These are phyloP conservation scores for Microdochium trichocladiopsis DNA, from an alignment of 2,329 filamentous ascomycete species.

Conservation along the genomic window DNA sequence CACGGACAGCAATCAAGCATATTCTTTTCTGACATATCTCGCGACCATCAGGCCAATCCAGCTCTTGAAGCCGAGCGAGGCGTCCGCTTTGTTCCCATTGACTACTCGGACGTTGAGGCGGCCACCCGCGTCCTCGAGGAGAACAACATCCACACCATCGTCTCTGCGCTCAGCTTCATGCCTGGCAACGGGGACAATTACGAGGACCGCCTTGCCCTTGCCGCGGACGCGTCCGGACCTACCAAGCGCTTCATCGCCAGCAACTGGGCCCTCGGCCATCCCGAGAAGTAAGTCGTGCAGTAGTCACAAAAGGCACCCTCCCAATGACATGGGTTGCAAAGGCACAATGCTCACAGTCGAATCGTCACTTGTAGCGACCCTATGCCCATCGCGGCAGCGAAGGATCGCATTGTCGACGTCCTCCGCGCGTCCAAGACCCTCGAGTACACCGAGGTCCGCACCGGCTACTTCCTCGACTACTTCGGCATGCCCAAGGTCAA, in stretches of 20 bases:
- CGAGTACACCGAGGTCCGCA: slow-evolving; percentile 28
- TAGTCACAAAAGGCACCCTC: background rate
- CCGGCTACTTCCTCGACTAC: slow-evolving; percentile 39
- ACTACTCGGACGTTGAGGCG: background rate
- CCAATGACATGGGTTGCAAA: slow-evolving; percentile 1
- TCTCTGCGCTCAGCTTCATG: slow-evolving; percentile 17
- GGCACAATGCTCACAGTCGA: slow-evolving; percentile 3
- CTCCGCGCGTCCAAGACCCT: slow-evolving; percentile 19
- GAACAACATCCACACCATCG: slow-evolving; percentile 33
- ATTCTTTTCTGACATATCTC: too few relatives aligned
- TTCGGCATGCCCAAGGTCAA: slow-evolving; percentile 28
- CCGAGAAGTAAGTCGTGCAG: slow-evolving; percentile 16
- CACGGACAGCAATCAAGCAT: too few relatives aligned
- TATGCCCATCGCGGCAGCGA: slow-evolving; percentile 1
- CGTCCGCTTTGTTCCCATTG: background rate
- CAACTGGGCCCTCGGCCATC: slow-evolving; percentile 28
- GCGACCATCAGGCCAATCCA: background rate
- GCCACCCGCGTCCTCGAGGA: slow-evolving; percentile 14
- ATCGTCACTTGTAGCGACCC: background rate
- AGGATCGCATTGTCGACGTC: slow-evolving; percentile 11
- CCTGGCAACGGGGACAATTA: background rate
- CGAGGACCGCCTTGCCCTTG: slow-evolving; percentile 37
- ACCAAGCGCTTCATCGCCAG: slow-evolving; percentile 35
- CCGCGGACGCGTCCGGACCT: slow-evolving; percentile 26
- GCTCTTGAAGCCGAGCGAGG: background rate